Conservation (phyloP, 73 alveolate species). For the Paramecium bursaria region DNA sequence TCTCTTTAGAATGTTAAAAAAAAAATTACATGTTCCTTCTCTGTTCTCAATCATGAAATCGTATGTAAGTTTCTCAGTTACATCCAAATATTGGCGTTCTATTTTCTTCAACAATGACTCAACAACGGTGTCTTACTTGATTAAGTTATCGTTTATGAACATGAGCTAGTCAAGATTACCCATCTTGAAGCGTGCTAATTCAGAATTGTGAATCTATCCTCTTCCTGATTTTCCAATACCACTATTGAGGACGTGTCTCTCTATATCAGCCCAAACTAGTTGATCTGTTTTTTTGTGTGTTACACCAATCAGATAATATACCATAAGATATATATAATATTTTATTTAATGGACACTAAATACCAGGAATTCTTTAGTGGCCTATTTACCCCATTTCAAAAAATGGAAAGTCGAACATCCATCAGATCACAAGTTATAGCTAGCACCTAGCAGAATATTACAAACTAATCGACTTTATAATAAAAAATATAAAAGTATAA, state of each 20-base stretch:
- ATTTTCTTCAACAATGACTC: conserved; percentile 65
- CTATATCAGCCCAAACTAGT: conserved; percentile 21
- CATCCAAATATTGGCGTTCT: conserved; percentile 69
- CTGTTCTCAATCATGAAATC: conserved; percentile 58
- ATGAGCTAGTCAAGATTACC: conserved; percentile 67
- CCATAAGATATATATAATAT: no score
- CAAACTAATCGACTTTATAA: no score
- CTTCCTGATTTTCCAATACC: conserved; percentile 9
- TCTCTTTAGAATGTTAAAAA: conserved; percentile 11
- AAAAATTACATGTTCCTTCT: conserved; percentile 50
- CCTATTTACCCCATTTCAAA: no score
- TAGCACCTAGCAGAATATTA: no score
- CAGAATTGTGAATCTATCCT: conserved; percentile 20
- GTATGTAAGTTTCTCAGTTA: conserved; percentile 64
- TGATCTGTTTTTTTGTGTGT: conserved; percentile 18
- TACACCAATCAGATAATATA: conserved; percentile 50
- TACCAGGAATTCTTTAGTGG: no score
- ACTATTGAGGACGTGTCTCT: conserved; percentile 39
- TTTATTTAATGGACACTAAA: no score
- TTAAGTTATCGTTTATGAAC: conserved; percentile 63
- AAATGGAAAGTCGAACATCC: no score
- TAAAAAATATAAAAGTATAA: no score
- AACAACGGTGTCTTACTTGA: conserved; percentile 61
- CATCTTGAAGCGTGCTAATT: conserved; percentile 58
- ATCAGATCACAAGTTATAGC: no score